phyloP scores from a whole-genome alignment of 352 stramenopile genomes.

The Phytophthora foliorum region DNA sequence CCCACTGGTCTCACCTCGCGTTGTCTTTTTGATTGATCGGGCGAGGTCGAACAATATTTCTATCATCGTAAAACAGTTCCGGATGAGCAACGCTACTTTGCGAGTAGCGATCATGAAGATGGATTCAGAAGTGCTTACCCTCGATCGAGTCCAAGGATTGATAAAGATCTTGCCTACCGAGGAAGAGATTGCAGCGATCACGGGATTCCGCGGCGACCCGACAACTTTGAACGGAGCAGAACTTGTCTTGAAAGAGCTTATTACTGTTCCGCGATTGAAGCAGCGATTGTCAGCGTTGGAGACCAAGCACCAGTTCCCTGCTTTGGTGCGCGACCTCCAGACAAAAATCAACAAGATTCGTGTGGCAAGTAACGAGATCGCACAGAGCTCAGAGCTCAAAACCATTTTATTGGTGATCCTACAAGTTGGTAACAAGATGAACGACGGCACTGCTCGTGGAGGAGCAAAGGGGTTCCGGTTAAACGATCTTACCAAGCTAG shows the following conservation, averaged over 20 bases:
- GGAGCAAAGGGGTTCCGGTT: slow-evolving; percentile 79
- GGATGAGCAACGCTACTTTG: slow-evolving; percentile 90
- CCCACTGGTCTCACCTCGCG: slow-evolving; percentile 58
- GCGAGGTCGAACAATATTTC: slow-evolving; percentile 91
- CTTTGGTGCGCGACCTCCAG: slow-evolving; percentile 68
- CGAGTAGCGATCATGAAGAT: slow-evolving; percentile 87
- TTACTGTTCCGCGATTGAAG: slow-evolving; percentile 76
- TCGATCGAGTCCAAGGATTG: slow-evolving; percentile 87
- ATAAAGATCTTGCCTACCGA: slow-evolving; percentile 91
- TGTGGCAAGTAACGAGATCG: slow-evolving; percentile 65
- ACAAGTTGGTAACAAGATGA: slow-evolving; percentile 91
- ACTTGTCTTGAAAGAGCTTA: slow-evolving; percentile 82
- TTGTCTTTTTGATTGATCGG: slow-evolving; percentile 84
- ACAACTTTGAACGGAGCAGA: slow-evolving; percentile 82
- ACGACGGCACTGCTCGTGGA: slow-evolving; percentile 74
- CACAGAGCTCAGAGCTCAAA: slow-evolving; percentile 75
- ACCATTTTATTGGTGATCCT: slow-evolving; percentile 75
- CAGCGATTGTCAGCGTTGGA: slow-evolving; percentile 69
- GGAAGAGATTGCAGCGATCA: slow-evolving; percentile 84
- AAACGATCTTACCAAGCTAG: slow-evolving; percentile 72
- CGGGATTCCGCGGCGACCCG: slow-evolving; percentile 66
- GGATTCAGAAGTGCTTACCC: slow-evolving; percentile 75
- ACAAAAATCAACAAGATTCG: slow-evolving; percentile 74
- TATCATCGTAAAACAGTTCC: slow-evolving; percentile 97
- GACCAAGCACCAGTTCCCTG: slow-evolving; percentile 74